phyloP scores from a whole-genome alignment of 768 basidiomycete genomes.

The Suillus subalutaceus region DNA sequence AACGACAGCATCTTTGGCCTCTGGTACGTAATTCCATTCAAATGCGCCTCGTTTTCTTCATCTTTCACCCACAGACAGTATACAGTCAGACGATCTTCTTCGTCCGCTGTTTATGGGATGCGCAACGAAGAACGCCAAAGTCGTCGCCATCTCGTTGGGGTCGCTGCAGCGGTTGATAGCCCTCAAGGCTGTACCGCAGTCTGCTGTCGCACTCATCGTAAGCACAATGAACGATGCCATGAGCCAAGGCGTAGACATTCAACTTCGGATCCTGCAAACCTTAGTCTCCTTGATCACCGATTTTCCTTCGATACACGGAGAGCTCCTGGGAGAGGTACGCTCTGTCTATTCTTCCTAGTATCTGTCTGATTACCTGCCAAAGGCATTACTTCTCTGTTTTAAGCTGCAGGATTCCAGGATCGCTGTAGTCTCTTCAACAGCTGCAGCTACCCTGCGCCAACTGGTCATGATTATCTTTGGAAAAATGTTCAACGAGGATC shows the following conservation, averaged over 20 bases:
- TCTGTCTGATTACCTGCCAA: neutral
- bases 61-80: conserved; percentile 56
- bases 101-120: conserved; percentile 93
- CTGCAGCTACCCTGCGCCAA: conserved; percentile 93
- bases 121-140: conserved; percentile 89
- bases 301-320: conserved; percentile 80
- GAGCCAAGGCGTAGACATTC: conserved; percentile 94
- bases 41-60: neutral
- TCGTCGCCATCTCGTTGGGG: conserved; percentile 88
- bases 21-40: conserved; percentile 50
- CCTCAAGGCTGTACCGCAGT: conserved; percentile 81
- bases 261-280: conserved; percentile 90
- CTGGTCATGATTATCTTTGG: conserved; percentile 98
- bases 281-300: conserved; percentile 89
- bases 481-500: conserved; percentile 84
- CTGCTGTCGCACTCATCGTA: conserved; percentile 77
- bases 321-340: conserved; percentile 79
- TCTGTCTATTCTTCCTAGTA: too few species aligned
- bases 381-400: conserved; percentile 94
- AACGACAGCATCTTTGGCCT: conserved; percentile 67
- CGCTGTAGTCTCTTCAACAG: conserved; percentile 94
- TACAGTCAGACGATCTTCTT: conserved; percentile 79
- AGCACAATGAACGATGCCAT: conserved; percentile 85
- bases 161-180: conserved; percentile 89
- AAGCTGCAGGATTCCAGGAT: conserved; percentile 94